phyloP scores from a whole-genome alignment of 148 eudicot genomes.

The Fallopia convolvulus region DNA sequence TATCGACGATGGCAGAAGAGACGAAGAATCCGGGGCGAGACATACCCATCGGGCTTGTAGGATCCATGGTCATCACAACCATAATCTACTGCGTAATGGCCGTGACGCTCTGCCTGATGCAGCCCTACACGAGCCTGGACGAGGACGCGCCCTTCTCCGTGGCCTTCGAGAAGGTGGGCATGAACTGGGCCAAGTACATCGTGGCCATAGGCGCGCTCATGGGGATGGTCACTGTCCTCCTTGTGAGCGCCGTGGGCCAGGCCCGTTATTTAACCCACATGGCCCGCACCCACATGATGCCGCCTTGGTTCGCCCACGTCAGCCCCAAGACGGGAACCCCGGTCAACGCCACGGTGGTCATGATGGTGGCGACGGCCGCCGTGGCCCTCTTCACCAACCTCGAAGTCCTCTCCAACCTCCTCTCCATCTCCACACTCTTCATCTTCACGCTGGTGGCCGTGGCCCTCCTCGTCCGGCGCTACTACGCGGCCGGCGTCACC shows the following conservation, averaged over 20 bases:
- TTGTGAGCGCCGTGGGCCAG: conserved; percentile 49
- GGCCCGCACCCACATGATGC: conserved; percentile 60
- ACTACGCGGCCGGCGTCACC: conserved; percentile 34
- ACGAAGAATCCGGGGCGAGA: conserved; percentile 47
- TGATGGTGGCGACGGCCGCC: conserved; percentile 20
- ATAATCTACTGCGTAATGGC: conserved; percentile 40
- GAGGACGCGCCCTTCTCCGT: conserved; percentile 42
- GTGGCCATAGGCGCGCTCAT: conserved; percentile 55
- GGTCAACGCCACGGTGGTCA: conserved; percentile 37
- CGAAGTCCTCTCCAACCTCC: too few species aligned
- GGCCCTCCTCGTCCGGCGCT: too few species aligned
- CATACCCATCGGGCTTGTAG: conserved; percentile 55
- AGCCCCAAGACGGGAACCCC: conserved; percentile 47
- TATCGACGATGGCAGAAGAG: conserved; percentile 63
- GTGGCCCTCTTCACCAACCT: too few species aligned
- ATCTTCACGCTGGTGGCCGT: too few species aligned
- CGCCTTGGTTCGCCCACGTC: conserved; percentile 52
- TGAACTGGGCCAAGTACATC: conserved; percentile 51
- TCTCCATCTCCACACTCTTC: too few species aligned
- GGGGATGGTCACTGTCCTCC: conserved; percentile 50
- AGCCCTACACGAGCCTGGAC: conserved; percentile 22
- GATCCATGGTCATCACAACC: conserved; percentile 46
- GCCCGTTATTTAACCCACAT: conserved; percentile 65
- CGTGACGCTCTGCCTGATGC: conserved; percentile 46
- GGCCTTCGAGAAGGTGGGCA: conserved; percentile 42